A percentile compares a stretch with the other conserved stretches of the same genome.
Evolutionary conservation across 139 green algal genomes (phyloP).

Genomic region (Diplosphaera chodatii): DNA sequence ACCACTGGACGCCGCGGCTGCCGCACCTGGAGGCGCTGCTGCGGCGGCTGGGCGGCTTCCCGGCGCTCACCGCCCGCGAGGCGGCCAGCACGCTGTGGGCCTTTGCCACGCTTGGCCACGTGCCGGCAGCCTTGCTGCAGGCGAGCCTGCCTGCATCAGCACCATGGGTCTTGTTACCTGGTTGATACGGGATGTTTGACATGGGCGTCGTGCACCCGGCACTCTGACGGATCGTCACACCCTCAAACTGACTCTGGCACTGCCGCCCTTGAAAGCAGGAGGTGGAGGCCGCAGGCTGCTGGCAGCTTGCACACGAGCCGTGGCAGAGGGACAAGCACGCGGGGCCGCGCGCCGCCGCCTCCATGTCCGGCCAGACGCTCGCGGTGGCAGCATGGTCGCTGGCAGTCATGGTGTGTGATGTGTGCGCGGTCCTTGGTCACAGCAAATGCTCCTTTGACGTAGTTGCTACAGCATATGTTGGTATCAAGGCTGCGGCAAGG

Average conservation of each 20-base stretch:
- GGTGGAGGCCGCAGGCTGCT: background rate
- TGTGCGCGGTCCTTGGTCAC: too few relatives aligned
- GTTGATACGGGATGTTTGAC: too few relatives aligned
- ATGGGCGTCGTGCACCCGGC: background rate
- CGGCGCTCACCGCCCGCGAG: background rate
- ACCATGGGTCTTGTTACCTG: too few relatives aligned
- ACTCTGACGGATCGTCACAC: too few relatives aligned
- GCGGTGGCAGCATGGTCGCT: background rate
- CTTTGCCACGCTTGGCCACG: constrained; percentile 2
- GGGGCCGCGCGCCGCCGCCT: too few relatives aligned
- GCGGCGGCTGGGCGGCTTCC: background rate
- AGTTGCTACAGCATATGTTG: too few relatives aligned
- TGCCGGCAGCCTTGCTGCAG: constrained; percentile 5
- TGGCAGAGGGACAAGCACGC: too few relatives aligned
- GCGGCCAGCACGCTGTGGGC: constrained; percentile 7
- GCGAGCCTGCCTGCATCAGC: background rate
- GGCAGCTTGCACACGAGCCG: background rate
- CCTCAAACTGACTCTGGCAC: too few relatives aligned
- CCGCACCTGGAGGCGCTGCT: background rate
- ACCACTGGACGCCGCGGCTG: constrained; percentile 5
- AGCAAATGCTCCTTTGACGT: too few relatives aligned
- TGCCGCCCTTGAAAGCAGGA: background rate
- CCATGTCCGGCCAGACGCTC: background rate
- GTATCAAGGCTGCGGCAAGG: too few relatives aligned
- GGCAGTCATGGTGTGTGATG: background rate